These are phyloP conservation scores for Debaryomyces fabryi DNA, from an alignment of 1,139 yeast genomes.

Conservation along the genomic window DNA sequence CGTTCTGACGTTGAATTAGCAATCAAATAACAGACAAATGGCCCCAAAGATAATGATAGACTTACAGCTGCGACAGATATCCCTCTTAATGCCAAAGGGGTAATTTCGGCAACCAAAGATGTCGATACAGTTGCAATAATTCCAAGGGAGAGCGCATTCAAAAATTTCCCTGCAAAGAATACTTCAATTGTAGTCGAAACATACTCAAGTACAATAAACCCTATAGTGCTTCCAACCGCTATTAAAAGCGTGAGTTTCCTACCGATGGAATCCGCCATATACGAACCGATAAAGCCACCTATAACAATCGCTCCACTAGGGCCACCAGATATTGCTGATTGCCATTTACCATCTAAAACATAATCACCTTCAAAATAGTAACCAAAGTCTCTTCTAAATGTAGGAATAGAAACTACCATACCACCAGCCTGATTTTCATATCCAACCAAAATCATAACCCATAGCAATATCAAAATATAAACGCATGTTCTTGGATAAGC, in stretches of 20 bases:
- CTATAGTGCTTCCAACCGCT: conserved; percentile 16
- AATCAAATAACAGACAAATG: conserved; percentile 23
- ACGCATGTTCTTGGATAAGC: background rate
- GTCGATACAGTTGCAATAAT: conserved; percentile 21
- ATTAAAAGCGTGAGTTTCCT: background rate
- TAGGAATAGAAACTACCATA: conserved; percentile 23
- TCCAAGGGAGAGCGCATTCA: conserved; percentile 29
- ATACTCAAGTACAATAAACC: conserved; percentile 20
- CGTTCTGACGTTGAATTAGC: conserved; percentile 20
- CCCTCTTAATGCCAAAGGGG: conserved; percentile 18
- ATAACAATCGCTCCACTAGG: background rate
- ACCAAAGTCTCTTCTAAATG: conserved; percentile 33
- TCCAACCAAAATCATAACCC: conserved; percentile 10
- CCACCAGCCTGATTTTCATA: conserved; percentile 28
- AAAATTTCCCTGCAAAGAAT: conserved; percentile 30
- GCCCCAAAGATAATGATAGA: conserved; percentile 32
- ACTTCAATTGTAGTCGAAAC: conserved; percentile 19
- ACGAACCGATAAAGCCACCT: background rate
- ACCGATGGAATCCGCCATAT: background rate
- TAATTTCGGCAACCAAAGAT: conserved; percentile 9
- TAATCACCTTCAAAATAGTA: conserved; percentile 17
- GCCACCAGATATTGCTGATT: background rate
- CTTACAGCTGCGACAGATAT: conserved; percentile 26
- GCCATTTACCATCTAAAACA: background rate
- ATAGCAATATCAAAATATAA: conserved; percentile 9